Evolutionary conservation across 169 alveolate genomes (phyloP).

Genomic region (Nephromyces sp.): DNA sequence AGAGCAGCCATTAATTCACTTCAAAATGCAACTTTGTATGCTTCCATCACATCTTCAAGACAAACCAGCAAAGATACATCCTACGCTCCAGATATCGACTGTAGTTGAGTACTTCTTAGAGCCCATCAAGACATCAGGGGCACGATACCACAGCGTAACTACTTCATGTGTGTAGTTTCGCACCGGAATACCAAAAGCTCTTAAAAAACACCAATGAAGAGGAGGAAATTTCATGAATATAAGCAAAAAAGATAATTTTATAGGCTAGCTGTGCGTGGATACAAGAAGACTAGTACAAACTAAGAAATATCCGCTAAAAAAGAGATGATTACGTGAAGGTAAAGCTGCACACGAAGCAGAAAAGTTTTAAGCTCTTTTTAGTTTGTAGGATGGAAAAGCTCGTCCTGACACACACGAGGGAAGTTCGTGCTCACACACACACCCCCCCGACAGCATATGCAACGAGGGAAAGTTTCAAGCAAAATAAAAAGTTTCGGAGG

Average conservation of each 20-base stretch:
- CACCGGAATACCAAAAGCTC: slow-evolving; percentile 82
- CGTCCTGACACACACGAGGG: too few species aligned
- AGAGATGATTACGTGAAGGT: too few species aligned
- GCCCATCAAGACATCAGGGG: slow-evolving; percentile 99
- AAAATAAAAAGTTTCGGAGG: too few species aligned
- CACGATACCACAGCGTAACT: slow-evolving; percentile 97
- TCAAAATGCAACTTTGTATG: neutral
- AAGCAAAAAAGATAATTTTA: slow-evolving; percentile 3
- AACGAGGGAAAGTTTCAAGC: too few species aligned
- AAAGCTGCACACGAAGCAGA: too few species aligned
- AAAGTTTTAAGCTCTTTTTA: too few species aligned
- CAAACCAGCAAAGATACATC: slow-evolving; percentile 73
- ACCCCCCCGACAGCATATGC: too few species aligned
- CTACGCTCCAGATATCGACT: slow-evolving; percentile 97
- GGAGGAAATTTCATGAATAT: slow-evolving; percentile 3
- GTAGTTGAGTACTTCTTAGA: slow-evolving; percentile 92
- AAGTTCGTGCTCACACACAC: too few species aligned
- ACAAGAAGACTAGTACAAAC: neutral
- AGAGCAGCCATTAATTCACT: neutral
- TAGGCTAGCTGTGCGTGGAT: neutral
- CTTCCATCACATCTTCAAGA: too few species aligned
- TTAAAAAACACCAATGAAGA: slow-evolving; percentile 1
- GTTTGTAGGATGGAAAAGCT: too few species aligned
- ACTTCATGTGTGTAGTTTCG: slow-evolving; percentile 94
- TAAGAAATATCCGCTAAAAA: neutral